phyloP scores from a whole-genome alignment of 2,329 filamentous ascomycete species.

The Myotisia sp. region DNA sequence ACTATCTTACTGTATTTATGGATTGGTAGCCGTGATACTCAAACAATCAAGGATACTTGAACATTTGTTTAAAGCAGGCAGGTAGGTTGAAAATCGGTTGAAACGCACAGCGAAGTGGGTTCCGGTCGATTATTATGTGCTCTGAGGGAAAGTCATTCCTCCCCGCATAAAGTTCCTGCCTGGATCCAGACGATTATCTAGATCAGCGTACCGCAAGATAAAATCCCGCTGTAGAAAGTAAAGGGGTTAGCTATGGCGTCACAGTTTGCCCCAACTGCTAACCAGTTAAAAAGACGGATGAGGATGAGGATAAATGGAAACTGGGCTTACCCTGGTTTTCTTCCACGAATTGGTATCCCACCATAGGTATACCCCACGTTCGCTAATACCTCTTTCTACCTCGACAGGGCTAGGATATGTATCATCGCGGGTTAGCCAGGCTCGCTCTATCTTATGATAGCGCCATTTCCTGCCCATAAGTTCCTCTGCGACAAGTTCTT shows the following conservation, averaged over 20 bases:
- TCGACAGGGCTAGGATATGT: slow-evolving; percentile 35
- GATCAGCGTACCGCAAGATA: slow-evolving; percentile 35
- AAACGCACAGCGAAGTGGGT: no score
- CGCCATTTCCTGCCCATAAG: slow-evolving; percentile 41
- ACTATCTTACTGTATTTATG: no score
- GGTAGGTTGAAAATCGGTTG: no score
- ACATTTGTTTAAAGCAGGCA: no score
- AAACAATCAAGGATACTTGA: no score
- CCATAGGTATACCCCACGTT: slow-evolving; percentile 38
- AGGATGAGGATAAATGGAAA: neutral
- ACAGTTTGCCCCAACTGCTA: neutral
- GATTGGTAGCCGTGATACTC: no score
- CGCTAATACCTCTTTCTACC: slow-evolving; percentile 34
- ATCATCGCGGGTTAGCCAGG: slow-evolving; percentile 38
- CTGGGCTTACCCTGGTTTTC: slow-evolving; percentile 31
- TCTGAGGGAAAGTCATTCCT: slow-evolving; percentile 22
- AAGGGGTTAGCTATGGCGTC: slow-evolving; percentile 1
- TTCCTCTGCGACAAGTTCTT: slow-evolving; percentile 51
- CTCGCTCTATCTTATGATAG: slow-evolving; percentile 39
- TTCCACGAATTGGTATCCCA: slow-evolving; percentile 38
- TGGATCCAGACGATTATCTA: slow-evolving; percentile 34
- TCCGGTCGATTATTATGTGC: no score
- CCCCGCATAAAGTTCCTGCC: slow-evolving; percentile 23
- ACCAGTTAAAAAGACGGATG: no score
- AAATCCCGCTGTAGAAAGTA: slow-evolving; percentile 31